These are phyloP conservation scores for Yamadazyma phyllophila DNA, from an alignment of 805 yeast species.

Conservation along the genomic window DNA sequence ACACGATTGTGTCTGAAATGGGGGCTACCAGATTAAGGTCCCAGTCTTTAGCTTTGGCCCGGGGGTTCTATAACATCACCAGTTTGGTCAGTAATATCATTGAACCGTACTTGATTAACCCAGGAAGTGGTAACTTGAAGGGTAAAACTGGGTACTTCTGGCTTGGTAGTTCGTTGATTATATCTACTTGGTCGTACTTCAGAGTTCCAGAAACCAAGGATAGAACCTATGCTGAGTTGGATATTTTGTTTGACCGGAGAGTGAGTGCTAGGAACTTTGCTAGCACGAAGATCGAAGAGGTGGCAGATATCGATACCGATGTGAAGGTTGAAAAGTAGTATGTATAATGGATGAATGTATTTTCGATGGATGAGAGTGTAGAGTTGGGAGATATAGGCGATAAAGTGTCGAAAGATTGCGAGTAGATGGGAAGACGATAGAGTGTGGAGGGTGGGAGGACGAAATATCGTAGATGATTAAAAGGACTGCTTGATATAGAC, in stretches of 20 bases:
- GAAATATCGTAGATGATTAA: no score
- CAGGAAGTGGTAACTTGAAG: slow-evolving; percentile 44
- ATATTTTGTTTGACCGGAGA: slow-evolving; percentile 30
- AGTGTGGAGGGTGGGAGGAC: no score
- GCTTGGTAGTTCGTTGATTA: slow-evolving; percentile 32
- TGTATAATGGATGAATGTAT: not conserved
- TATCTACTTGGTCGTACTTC: slow-evolving; percentile 20
- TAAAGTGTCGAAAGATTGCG: no score
- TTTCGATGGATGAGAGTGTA: no score
- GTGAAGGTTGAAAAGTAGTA: not conserved
- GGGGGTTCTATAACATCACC: slow-evolving; percentile 24
- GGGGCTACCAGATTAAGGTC: slow-evolving; percentile 40
- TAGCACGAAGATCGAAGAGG: slow-evolving; percentile 10
- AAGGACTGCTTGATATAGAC: no score
- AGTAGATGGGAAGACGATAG: no score
- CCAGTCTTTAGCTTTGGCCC: slow-evolving; percentile 37
- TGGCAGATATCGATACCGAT: slow-evolving; percentile 1
- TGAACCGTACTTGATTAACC: slow-evolving; percentile 50
- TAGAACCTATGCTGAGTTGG: slow-evolving; percentile 38
- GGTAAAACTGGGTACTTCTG: slow-evolving; percentile 50
- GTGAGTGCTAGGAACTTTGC: slow-evolving; percentile 20
- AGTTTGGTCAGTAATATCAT: slow-evolving; percentile 35
- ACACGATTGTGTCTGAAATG: slow-evolving; percentile 38
- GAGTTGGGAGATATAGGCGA: no score
- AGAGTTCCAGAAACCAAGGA: slow-evolving; percentile 38